Evolutionary conservation across 176 grass and related monocot species (phyloP).

Genomic region (Leersia perrieri): DNA sequence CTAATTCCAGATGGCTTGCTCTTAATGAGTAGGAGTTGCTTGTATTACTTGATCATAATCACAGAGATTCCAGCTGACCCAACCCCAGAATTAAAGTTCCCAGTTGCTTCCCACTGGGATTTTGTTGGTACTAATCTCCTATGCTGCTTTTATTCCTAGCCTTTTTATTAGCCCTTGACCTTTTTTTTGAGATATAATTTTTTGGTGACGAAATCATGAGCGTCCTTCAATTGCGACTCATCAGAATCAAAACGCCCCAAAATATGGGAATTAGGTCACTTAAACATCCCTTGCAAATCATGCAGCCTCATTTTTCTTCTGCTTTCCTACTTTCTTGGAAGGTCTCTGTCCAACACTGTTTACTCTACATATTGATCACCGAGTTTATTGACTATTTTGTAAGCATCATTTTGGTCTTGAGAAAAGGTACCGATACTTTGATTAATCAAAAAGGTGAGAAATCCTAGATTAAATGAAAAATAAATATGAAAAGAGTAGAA

Average conservation of each 20-base stretch:
- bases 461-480: too few species aligned
- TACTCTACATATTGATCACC: background rate
- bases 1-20: background rate
- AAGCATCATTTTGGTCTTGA: background rate
- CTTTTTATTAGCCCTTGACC: background rate
- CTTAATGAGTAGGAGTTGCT: background rate
- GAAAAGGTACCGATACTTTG: background rate
- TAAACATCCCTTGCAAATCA: background rate
- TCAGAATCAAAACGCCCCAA: background rate
- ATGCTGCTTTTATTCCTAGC: background rate
- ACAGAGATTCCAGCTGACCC: conserved; percentile 23
- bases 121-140: conserved; percentile 15
- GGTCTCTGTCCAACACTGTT: background rate
- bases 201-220: background rate
- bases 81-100: background rate
- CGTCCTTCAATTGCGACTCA: conserved; percentile 3
- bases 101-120: conserved; percentile 31
- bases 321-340: background rate
- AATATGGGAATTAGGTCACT: background rate
- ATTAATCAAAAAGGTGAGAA: background rate
- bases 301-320: background rate
- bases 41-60: background rate
- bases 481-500: background rate
- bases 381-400: background rate
- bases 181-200: background rate